Percentiles rank a stretch among this genome's conserved stretches.
Evolutionary conservation across 163 green algal genomes (phyloP).

Genomic region (Chlamydomonas reinhardtii): DNA sequence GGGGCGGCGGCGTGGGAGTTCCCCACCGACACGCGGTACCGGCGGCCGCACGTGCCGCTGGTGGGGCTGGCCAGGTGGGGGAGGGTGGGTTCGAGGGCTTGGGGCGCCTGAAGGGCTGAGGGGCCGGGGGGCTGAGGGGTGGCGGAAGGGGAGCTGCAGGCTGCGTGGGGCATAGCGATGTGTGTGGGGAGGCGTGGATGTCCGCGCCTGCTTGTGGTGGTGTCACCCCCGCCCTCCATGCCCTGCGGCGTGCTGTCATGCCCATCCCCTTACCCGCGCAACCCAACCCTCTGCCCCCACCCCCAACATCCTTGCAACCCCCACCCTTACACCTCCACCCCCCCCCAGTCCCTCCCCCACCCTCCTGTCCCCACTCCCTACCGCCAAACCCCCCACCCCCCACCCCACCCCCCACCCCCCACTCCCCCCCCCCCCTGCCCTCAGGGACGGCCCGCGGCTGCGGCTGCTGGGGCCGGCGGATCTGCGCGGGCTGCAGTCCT

Average conservation of each 20-base stretch:
- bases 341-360: no score
- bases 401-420: background rate
- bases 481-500: background rate
- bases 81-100: background rate
- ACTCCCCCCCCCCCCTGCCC: no score
- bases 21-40: background rate
- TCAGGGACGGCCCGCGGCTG: slow-evolving; percentile 33
- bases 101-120: background rate
- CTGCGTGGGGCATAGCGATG: background rate
- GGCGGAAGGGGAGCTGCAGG: no score
- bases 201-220: no score
- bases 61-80: slow-evolving; percentile 47
- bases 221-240: no score
- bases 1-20: slow-evolving; percentile 25
- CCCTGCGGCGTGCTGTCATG: no score
- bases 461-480: slow-evolving; percentile 24
- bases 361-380: background rate
- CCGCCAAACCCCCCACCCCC: background rate
- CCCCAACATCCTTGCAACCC: no score
- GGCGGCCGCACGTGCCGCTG: slow-evolving; percentile 41
- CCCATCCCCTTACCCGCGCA: no score
- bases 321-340: no score
- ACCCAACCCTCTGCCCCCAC: no score
- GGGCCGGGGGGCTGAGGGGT: no score
- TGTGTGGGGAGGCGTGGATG: background rate